Percentiles rank a stretch among this genome's conserved stretches.
These are phyloP conservation scores for Colletotrichum simmondsii DNA, from an alignment of 2,329 filamentous ascomycete genomes.

Conservation along the genomic window DNA sequence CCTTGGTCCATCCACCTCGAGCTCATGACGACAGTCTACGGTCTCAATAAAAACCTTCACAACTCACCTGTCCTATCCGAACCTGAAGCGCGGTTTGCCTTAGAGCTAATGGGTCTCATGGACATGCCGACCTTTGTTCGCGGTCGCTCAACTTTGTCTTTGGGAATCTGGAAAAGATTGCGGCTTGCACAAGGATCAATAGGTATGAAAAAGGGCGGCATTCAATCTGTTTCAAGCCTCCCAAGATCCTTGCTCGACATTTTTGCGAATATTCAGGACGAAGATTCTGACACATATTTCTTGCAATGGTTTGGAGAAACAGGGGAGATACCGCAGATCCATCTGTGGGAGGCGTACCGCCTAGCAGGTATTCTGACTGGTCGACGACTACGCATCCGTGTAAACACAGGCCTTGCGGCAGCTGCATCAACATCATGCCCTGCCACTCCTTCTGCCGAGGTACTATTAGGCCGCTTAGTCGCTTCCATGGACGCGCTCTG, in stretches of 20 bases:
- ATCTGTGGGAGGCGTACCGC: conserved; percentile 41
- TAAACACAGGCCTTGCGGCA: neutral
- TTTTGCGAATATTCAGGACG: conserved; percentile 30
- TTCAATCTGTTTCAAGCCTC: conserved; percentile 41
- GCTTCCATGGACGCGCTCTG: conserved; percentile 38
- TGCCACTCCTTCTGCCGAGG: conserved; percentile 5
- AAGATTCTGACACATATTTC: conserved; percentile 31
- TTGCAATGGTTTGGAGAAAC: conserved; percentile 36
- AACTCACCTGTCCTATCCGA: neutral
- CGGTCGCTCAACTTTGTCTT: conserved; percentile 1
- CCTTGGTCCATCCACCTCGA: neutral
- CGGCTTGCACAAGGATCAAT: neutral
- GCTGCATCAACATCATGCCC: neutral
- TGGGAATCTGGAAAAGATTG: conserved; percentile 13
- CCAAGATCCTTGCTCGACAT: conserved; percentile 40
- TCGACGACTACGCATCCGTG: conserved; percentile 23
- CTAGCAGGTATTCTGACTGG: conserved; percentile 37
- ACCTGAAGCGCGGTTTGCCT: neutral
- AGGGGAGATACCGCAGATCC: conserved; percentile 38
- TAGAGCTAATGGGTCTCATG: conserved; percentile 28
- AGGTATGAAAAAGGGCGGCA: neutral
- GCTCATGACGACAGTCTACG: neutral
- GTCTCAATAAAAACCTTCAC: neutral
- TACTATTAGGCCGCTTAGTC: conserved; percentile 36
- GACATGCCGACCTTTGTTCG: conserved; percentile 25